phyloP scores from a whole-genome alignment of 192 early-diverging fungal species.

The Neocallimastix lanati region DNA sequence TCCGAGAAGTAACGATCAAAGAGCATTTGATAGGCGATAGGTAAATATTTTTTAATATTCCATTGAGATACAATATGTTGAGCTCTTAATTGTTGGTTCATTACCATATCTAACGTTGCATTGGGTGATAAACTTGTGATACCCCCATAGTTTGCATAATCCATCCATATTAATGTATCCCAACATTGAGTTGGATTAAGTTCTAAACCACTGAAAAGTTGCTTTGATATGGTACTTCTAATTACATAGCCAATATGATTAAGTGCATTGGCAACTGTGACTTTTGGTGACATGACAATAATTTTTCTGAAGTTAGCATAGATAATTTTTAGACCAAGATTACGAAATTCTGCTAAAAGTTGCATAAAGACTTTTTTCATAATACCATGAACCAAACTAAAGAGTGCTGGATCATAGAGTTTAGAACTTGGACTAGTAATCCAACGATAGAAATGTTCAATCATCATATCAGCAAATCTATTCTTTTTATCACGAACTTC shows the following conservation, averaged over 20 bases:
- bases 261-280: conserved; percentile 46
- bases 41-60: conserved; percentile 81
- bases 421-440: conserved; percentile 50
- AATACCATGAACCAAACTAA: conserved; percentile 55
- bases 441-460: conserved; percentile 79
- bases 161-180: conserved; percentile 81
- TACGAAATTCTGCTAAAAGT: conserved; percentile 58
- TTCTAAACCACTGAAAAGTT: conserved; percentile 55
- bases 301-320: conserved; percentile 66
- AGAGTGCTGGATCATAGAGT: conserved; percentile 72
- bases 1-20: conserved; percentile 43
- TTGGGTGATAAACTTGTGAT: conserved; percentile 7
- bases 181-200: conserved; percentile 54
- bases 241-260: conserved; percentile 56
- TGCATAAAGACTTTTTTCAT: conserved; percentile 84
- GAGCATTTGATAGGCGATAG: conserved; percentile 42
- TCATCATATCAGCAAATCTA: conserved; percentile 44
- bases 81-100: not conserved
- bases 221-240: conserved; percentile 46
- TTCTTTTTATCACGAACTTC: conserved; percentile 43
- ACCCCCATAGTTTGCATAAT: conserved; percentile 70
- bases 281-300: conserved; percentile 61
- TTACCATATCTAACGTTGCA: not conserved
- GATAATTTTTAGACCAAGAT: conserved; percentile 57
- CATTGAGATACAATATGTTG: conserved; percentile 23